phyloP scores from a whole-genome alignment of 257 asterid genomes.

The Catharanthus roseus region DNA sequence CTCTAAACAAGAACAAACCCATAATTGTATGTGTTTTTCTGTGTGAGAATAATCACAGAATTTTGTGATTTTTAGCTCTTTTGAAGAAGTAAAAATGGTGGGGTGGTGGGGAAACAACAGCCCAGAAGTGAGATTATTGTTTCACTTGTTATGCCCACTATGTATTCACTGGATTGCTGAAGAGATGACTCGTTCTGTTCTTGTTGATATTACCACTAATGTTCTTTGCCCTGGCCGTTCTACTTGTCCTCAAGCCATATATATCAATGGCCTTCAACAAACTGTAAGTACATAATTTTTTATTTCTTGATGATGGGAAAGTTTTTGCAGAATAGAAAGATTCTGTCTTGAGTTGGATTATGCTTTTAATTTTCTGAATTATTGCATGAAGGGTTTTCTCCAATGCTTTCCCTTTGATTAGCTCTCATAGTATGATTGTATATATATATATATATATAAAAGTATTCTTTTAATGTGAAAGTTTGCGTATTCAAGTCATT shows the following conservation, averaged over 20 bases:
- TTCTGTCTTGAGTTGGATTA: background rate
- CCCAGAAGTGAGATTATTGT: slow-evolving; percentile 49
- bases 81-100: slow-evolving; percentile 10
- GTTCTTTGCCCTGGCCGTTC: slow-evolving; percentile 68
- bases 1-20: background rate
- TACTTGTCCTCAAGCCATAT: slow-evolving; percentile 71
- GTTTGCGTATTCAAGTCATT: background rate
- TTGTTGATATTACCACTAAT: slow-evolving; percentile 80
- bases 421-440: too few relatives aligned
- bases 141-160: slow-evolving; percentile 62
- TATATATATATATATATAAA: too few relatives aligned
- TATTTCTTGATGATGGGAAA: background rate
- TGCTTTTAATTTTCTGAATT: background rate
- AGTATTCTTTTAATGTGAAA: too few relatives aligned
- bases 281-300: slow-evolving; percentile 37
- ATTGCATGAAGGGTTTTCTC: background rate
- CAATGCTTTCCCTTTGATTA: background rate
- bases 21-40: slow-evolving; percentile 6
- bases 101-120: slow-evolving; percentile 32
- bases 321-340: background rate
- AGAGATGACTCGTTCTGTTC: slow-evolving; percentile 82
- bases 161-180: slow-evolving; percentile 87
- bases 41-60: background rate
- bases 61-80: background rate
- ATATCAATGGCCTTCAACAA: slow-evolving; percentile 86